Evolutionary conservation across 139 green algal genomes (phyloP), one percentile per base, ranked within the genome.

Genomic region (Chlorella sorokiniana): DNA sequence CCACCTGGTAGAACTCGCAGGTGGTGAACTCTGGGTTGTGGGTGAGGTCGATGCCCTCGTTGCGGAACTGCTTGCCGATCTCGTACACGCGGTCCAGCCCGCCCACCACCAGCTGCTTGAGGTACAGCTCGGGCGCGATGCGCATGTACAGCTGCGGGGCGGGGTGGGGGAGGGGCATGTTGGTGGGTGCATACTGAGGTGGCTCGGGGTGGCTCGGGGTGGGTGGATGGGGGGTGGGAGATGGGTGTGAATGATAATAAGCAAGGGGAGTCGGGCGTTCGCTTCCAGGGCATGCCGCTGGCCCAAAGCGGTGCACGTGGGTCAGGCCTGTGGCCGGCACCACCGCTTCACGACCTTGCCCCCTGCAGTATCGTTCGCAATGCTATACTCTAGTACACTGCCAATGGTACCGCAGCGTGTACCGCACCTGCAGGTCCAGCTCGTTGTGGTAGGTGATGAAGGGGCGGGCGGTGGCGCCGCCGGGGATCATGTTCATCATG

Each of bases 11-110:
- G 85, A 99, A 99, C 88, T 99, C 97, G 82, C 93, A 97, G 14
- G 97, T 99, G 25, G 97, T 99, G 88, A 99, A 99, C 93, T 99
- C 97, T 20, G 97, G 97, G 89, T 99, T 99, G 94, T 99, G 97
- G n/a, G 97, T 99, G 72, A 99, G 84, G 90, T 99, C 97, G 70
- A 99, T 99, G 87, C 96, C 94, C 92, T 99, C 96, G 72, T 98
- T 98, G 14, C 93, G 71, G 87, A 98, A 98, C 84, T 97, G 75
- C 75, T 81, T 81, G 56, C 75, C 75, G 14, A 94, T 94, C 87
- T 96, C 92, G 56, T 81, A 81, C 84, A 99, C 96, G 35, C 96
- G 92, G 80, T 99, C 97, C 69, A 99, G 84, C 67, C 97, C 97
- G 29, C 97, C 97, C 64, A 99, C 96, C 11, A 99, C 94, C 29